Base-by-base conservation (phyloP, 1,284 basidiomycete species). In the Lentinus polychrous region DNA sequence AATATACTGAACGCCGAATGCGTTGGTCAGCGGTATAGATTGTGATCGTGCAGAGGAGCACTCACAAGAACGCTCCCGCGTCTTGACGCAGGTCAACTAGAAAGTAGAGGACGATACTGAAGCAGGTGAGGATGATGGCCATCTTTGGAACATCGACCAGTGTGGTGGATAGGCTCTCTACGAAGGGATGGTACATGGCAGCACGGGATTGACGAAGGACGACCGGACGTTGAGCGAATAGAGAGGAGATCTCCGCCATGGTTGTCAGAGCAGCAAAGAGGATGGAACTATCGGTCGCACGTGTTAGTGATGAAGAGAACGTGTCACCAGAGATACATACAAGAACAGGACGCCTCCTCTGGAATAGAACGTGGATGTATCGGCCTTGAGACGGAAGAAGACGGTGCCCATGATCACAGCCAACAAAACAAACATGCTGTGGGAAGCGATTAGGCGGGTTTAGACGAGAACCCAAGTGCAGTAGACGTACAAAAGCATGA, bases 281-380 rank as follows among this genome's bases (percentile, higher is more conserved):
- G 8, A 81, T 63, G 0, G 78, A 63, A 49, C 76, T 79, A 18
- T n/a, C n/a, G n/a, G 33, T 34, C 33, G 33, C 8, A 34, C 33
- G 33, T 34, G n/a, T 34, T 8, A 34, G 46, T 8, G n/a, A n/a
- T n/a, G n/a, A n/a, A 37, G 32, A 40, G 4, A 38, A 27, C 11
- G 23, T 43, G 10, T 8, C 8, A 34, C 33, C 11, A 43, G 14
- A 14, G 11, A 8, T 12, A 64, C 75, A 32, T 50, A 83, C 80
- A 85, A 86, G 69, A 83, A 86, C 7, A 86, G 64, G 18, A 83
- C 70, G 68, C 91, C 91, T 2, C 90, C 90, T 17, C 91, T 79
- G 12, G 85, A 83, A 71, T 86, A 94, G 64, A 81, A 87, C 11
- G 80, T 83, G 0, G 68, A 63, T 0, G 91, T 90, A 5, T 70